Percentiles rank a stretch among this genome's conserved stretches.
These are phyloP conservation scores for Venturia pyrina DNA, from an alignment of 2,329 filamentous ascomycete genomes.

Conservation along the genomic window DNA sequence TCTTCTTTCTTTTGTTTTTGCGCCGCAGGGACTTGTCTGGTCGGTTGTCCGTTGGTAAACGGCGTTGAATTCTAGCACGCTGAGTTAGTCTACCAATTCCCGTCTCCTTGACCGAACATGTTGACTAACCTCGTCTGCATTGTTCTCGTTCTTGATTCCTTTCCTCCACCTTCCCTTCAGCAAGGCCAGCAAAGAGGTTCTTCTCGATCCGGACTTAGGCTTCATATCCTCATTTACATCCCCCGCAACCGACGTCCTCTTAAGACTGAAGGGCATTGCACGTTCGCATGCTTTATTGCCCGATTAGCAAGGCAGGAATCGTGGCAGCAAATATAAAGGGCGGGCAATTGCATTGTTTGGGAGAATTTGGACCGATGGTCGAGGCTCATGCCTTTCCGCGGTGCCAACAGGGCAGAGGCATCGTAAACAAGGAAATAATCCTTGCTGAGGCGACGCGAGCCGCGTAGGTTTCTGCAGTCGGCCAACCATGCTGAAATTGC, in stretches of 20 bases:
- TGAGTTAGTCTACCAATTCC: background rate
- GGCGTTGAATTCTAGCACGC: background rate
- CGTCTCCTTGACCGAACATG: background rate
- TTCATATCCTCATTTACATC: background rate
- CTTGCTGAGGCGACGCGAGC: background rate
- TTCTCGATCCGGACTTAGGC: background rate
- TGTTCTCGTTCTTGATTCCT: background rate
- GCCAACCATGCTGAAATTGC: background rate
- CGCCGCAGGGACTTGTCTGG: background rate
- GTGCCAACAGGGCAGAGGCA: background rate
- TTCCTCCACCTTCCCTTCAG: background rate
- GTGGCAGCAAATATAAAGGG: background rate
- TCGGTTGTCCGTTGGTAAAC: background rate
- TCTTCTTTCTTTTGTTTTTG: conserved; percentile 3
- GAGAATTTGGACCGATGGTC: background rate
- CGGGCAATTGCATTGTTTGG: background rate
- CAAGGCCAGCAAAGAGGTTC: background rate
- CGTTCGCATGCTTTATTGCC: background rate
- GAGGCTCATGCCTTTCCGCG: background rate
- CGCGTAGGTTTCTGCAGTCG: background rate
- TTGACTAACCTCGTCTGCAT: background rate
- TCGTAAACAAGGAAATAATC: conserved; percentile 5
- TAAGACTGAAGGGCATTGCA: background rate
- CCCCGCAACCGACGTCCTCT: background rate
- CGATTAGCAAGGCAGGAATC: background rate